These are phyloP conservation scores for Chlamydomonas reinhardtii DNA, from an alignment of 163 green algal species.

Conservation along the genomic window DNA sequence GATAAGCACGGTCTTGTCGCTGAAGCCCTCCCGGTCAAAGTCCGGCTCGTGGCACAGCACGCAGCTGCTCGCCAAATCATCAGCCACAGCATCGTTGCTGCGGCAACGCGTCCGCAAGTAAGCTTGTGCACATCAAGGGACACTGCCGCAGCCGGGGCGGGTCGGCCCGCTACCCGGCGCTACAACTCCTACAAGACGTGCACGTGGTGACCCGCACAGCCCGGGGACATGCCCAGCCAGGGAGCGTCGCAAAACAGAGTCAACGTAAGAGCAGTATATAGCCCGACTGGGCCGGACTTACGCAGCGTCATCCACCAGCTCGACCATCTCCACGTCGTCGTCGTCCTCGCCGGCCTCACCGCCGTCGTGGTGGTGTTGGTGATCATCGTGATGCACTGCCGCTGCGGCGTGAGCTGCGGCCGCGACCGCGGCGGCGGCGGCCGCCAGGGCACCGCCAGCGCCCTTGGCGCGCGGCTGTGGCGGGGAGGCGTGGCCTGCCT, in stretches of 20 bases:
- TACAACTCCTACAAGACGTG: too few relatives aligned
- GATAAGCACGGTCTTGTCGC: conserved; percentile 92
- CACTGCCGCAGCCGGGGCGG: too few relatives aligned
- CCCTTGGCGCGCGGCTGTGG: too few relatives aligned
- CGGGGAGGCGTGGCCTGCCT: background rate
- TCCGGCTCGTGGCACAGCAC: conserved; percentile 84
- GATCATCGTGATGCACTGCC: background rate
- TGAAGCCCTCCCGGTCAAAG: conserved; percentile 90
- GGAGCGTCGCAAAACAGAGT: too few relatives aligned
- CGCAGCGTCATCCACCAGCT: too few relatives aligned
- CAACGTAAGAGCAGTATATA: too few relatives aligned
- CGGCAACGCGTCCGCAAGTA: too few relatives aligned
- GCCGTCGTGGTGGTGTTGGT: background rate
- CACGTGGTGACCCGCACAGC: too few relatives aligned
- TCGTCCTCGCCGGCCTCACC: background rate
- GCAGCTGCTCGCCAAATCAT: conserved; percentile 79
- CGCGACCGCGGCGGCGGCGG: conserved; percentile 24
- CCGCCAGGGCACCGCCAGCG: background rate
- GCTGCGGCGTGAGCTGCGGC: background rate
- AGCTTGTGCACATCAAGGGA: too few relatives aligned
- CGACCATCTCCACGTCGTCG: background rate
- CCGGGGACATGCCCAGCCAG: too few relatives aligned
- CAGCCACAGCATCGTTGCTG: conserved; percentile 62
- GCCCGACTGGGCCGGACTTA: too few relatives aligned
- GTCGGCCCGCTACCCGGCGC: too few relatives aligned